Base-by-base conservation (phyloP, 495 filamentous ascomycete genomes). In the Neurospora sp. region DNA sequence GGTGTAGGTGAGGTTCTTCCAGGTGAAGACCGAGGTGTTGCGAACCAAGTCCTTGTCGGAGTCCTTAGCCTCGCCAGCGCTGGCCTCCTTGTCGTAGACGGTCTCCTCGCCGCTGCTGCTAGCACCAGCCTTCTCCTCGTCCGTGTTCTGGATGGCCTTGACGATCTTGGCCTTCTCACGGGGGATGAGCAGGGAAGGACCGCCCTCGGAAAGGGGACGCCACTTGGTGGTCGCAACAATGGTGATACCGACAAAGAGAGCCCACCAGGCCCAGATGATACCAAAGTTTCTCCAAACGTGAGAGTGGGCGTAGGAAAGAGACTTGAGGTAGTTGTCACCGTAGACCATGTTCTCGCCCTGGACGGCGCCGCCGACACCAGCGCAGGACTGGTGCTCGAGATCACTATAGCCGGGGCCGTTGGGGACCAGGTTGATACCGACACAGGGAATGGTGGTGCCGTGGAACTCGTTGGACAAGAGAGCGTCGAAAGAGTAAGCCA, bases 241-340 rank as follows among this genome's bases (percentile, higher is more conserved):
- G 4, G 91, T 92, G 46, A 93, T 80, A 44, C 88, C 71, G 69
- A 94, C 86, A 73, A 92, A 93, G 5, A 92, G 80, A 22, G 89
- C 85, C 22, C 84, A 88, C 71, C 90, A 93, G 18, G 87, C 89
- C 61, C 92, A 85, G 71, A 93, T 73, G 42, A 94, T 90, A 68
- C 91, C 92, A 74, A 92, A 92, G 78, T 95, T 94, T n/a, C 92
- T 87, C 92, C 92, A 95, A 11, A 94, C 78, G 77, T 95, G 88
- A 38, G 77, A 74, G 6, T 88, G 86, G n/a, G 84, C 86, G 76
- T 93, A 94, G 31, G 86, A 78, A 73, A 89, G 90, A 22, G 84
- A 84, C 20, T 79, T 75, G 10, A 94, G 75, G 74, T 93, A 95
- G 35, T 85, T 81, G 22, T 83, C 79, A 4, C 92, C 92, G 3